A percentile compares a stretch with the other conserved stretches of the same genome.
Conservation (phyloP, 2,329 filamentous ascomycete species). For the Beauveria pseudobassiana region DNA sequence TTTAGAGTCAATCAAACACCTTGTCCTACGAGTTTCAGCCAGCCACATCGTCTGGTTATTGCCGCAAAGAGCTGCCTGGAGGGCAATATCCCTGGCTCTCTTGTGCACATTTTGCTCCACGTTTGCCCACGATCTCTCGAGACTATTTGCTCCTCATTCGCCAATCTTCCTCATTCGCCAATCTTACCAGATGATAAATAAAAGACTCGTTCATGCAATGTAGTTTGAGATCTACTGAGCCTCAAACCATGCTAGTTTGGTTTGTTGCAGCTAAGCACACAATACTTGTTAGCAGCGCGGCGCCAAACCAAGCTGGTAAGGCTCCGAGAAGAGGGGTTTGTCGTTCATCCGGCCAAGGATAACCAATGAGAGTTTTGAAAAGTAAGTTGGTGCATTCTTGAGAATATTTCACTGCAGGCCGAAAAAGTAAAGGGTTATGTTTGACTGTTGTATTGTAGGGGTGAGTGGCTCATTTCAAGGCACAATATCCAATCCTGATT, state of each 20-base stretch:
- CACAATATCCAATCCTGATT: neutral
- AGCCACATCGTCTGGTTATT: neutral
- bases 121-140: no score
- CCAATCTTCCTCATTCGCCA: neutral
- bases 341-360: neutral
- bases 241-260: neutral
- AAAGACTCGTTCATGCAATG: neutral
- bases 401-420: neutral
- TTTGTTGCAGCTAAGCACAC: neutral
- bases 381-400: neutral
- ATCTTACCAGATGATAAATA: neutral
- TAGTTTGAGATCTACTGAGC: neutral
- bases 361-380: neutral
- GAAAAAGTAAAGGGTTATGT: neutral
- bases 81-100: no score
- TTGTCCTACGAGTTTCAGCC: neutral
- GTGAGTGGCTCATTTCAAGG: neutral
- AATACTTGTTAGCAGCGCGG: neutral
- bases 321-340: constrained; percentile 3
- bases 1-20: neutral
- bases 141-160: neutral
- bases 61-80: neutral
- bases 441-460: neutral
- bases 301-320: constrained; percentile 1
- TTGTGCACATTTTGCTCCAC: no score